Evolutionary conservation across 768 basidiomycete species (phyloP), one percentile per base, ranked within the genome.

Genomic region (Suillus subaureus): DNA sequence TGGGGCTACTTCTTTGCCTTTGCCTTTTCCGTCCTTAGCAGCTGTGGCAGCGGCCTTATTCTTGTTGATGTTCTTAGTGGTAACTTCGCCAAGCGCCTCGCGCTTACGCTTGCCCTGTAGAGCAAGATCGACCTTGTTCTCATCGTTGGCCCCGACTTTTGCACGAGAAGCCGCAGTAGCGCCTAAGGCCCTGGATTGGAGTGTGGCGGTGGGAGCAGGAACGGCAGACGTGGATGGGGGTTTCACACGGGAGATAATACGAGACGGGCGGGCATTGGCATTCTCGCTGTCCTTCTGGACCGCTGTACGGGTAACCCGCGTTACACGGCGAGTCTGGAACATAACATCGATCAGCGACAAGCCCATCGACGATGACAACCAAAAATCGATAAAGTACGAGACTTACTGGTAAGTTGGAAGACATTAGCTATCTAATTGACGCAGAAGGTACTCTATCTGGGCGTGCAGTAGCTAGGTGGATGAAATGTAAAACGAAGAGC

Each of bases 41-140:
- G 67, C 72, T 43, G 83, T 84, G 71, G 83, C 83, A 52, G 72
- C 64, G 54, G 68, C 71, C 66, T 80, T 81, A 67, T 82, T 69
- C 66, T 74, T 78, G 64, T 69, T 73, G 42, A 76, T 82, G 70
- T 85, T 87, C 71, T 88, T 87, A 3, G 81, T 79, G 9, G 87
- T 86, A 52, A 93, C 89, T 73, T 94, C 93, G 18, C 85, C 85
- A 49, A 94, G 81, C 0, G 88, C 91, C 58, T 89, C 88, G 23
- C 92, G 89, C 75, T 93, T 93, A 63, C 91, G 85, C 74, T 92
- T 92, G 40, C 84, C 86, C 55, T 83, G 83, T 3, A 80, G 79
- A 23, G 80, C 76, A 16, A 79, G 77, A 51, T 89, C 86, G 26
- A 75, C 70, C 67, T 86, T 83, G 67, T 78, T 76, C 43, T 83